Conservation (phyloP, 345 rosid genomes). For the Anacardium occidentale region DNA sequence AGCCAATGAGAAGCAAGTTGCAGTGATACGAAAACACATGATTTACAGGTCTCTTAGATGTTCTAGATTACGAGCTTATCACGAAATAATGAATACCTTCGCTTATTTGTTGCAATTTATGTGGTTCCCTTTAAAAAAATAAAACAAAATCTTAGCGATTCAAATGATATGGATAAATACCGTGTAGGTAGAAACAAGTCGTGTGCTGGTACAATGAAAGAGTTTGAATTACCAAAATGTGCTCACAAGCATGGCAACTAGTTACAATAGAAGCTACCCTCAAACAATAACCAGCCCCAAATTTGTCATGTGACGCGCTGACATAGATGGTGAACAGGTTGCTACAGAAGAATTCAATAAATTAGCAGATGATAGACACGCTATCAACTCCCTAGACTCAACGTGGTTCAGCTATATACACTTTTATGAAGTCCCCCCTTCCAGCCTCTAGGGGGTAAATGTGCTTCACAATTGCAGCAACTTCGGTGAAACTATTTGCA, state of each 20-base stretch:
- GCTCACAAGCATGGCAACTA: neutral
- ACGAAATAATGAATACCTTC: too few species aligned
- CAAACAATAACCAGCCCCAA: neutral
- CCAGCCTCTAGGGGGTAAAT: neutral
- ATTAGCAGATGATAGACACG: conserved; percentile 1
- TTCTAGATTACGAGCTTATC: too few species aligned
- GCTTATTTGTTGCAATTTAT: too few species aligned
- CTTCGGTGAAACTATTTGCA: conserved; percentile 5
- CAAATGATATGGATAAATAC: too few species aligned
- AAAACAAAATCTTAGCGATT: too few species aligned
- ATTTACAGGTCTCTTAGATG: too few species aligned
- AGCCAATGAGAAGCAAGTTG: too few species aligned
- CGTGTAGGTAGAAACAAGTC: neutral
- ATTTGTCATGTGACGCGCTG: neutral
- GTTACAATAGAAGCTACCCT: conserved; percentile 13
- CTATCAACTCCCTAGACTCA: conserved; percentile 2
- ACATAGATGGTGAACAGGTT: neutral
- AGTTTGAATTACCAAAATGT: neutral
- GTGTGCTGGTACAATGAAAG: neutral
- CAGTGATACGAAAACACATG: too few species aligned
- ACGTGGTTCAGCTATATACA: conserved; percentile 14
- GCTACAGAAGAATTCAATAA: conserved; percentile 18
- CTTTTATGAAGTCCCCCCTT: neutral
- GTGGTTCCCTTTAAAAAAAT: too few species aligned
- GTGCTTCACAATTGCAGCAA: neutral